Base-by-base conservation (phyloP, 495 filamentous ascomycete genomes). In the Talaromyces wortmannii region DNA sequence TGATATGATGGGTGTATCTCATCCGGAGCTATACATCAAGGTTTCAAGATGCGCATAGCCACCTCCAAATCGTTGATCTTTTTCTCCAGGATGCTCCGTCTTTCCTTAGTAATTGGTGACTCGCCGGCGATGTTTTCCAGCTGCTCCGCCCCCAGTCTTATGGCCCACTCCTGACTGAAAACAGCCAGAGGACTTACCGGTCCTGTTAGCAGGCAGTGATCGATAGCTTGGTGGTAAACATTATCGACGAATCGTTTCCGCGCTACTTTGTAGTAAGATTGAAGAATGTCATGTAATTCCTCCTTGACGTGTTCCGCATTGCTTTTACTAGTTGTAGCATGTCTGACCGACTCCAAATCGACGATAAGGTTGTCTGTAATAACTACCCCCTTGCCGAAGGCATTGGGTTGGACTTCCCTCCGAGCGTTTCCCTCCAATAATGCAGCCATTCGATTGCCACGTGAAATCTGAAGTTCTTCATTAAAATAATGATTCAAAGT, bases 251-350 rank as follows among this genome's bases (percentile, higher is more conserved):
- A 84, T 1, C 78, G 68, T 53, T 78, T 79, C 16, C 59, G 65
- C 0, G 81, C 74, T 0, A 86, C 79, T 45, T 79, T 78, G 67
- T 88, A 87, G 61, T 88, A 88, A 2, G 76, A 67, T 46, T 76
- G 52, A 2, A 87, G 63, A 13, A 78, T 76, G 55, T 87, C 79
- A 47, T 86, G 80, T 6, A 87, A 73, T 0, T 82, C 73, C 46
- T 76, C 66, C 7, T 74, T 58, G 3, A 68, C 68, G n/a, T 79
- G 67, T 0, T 78, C 65, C 0, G 55, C 52, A 53, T 83, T 87
- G 56, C 63, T 71, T 76, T 76, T 56, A 32, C 18, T 43, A 4
- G 54, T 17, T 31, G 32, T 56, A 50, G 10, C 54, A 40, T 13
- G 15, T 40, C 40, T 56, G 46, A 43, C 45, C 7, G 13, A 30